A percentile compares a stretch with the other conserved stretches of the same genome.
Evolutionary conservation across 1,284 basidiomycete species (phyloP).

Genomic region (Apiotrichum sp.): DNA sequence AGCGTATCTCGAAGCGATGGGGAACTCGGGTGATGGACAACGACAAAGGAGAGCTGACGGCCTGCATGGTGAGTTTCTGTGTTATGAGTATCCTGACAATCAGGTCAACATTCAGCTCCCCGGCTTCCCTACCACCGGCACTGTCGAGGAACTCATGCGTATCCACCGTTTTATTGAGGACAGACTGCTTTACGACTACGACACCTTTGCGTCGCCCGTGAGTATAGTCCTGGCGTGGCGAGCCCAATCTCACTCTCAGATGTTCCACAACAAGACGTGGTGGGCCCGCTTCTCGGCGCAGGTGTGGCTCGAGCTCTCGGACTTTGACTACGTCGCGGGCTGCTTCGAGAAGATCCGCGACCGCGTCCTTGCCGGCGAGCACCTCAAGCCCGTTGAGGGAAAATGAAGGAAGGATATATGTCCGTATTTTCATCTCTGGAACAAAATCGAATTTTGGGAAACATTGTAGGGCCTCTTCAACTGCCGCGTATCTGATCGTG

Average conservation of each 20-base stretch:
- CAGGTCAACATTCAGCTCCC: constrained; percentile 47
- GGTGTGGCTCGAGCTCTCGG: constrained; percentile 57
- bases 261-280: constrained; percentile 59
- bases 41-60: constrained; percentile 59
- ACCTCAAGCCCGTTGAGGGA: not conserved
- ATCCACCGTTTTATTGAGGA: constrained; percentile 29
- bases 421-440: not conserved
- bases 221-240: constrained; percentile 1
- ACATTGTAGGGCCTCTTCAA: too few relatives aligned
- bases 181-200: constrained; percentile 25
- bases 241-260: constrained; percentile 9
- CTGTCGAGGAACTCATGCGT: constrained; percentile 19
- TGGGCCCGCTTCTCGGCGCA: constrained; percentile 67
- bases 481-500: too few relatives aligned
- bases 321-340: constrained; percentile 39
- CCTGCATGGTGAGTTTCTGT: constrained; percentile 60
- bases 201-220: constrained; percentile 30
- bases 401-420: not conserved
- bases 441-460: too few relatives aligned
- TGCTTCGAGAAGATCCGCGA: constrained; percentile 32
- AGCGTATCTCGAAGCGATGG: constrained; percentile 58
- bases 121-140: constrained; percentile 20
- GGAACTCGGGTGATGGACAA: constrained; percentile 61
- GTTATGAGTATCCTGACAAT: not conserved
- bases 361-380: constrained; percentile 16